Base-by-base conservation (phyloP, 331 rosid genomes). In the Rhamnella rubrinervis region DNA sequence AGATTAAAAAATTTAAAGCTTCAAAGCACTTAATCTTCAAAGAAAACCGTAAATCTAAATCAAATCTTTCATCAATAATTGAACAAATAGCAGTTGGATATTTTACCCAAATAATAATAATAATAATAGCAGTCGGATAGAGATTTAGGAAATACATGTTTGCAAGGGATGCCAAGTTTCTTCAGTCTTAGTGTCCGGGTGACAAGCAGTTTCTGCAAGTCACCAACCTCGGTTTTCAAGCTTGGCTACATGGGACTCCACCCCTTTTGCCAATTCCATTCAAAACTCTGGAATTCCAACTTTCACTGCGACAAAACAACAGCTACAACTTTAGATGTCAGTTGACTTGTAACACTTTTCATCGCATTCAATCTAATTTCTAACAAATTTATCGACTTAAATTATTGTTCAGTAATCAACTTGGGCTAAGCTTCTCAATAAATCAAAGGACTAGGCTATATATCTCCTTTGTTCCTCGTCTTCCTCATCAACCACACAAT, bases 131-230 rank as follows among this genome's bases (percentile, higher is more conserved):
- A 23, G 23, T 23, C 23, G 16, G 70, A 50, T 23, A 46, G 18
- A 56, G 61, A 70, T 8, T 63, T 18, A 15, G 50, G 50, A 41
- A 26, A 55, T 83, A 93, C 97, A 40, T 93, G 95, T 80, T 93
- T 91, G 85, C 92, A 87, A 73, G 98, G 97, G 76, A 93, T 59
- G 26, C 97, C 97, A n/a, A 93, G 87, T 79, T 93, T 88, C 86
- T 87, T 93, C 59, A 93, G 88, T 82, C 83, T 84, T 63, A 91
- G 95, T 23, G 97, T 93, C 72, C 96, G 95, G 61, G 87, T 85
- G 63, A 85, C 87, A 1, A 93, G 95, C 64, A 93, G 86, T 80
- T 81, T 88, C 26, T 91, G 97, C 73, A 93, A 85, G 72, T 88
- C 98, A 19, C 92, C 97, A 62, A 93, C 79, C 85, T 91, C 97